Conservation (phyloP, 2,329 filamentous ascomycete genomes). For the Penicillium sp. region DNA sequence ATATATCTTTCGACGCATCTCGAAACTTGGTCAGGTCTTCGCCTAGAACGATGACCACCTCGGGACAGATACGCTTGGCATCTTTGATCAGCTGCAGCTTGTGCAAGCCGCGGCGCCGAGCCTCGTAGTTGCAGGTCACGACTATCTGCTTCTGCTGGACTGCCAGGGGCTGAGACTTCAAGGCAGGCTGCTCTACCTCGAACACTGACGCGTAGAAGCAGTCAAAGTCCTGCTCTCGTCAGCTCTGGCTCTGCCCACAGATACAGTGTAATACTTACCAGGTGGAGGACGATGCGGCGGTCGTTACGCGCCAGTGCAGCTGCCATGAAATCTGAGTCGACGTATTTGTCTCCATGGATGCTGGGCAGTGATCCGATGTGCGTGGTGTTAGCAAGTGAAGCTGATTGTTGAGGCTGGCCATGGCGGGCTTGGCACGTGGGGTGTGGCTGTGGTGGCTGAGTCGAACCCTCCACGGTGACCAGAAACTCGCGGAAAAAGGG, state of each 20-base stretch:
- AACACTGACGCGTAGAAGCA: conserved; percentile 95
- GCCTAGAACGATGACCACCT: conserved; percentile 82
- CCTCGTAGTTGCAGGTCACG: conserved; percentile 93
- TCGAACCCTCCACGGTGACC: no score
- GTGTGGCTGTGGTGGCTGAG: no score
- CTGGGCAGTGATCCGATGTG: not conserved
- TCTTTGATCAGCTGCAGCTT: conserved; percentile 88
- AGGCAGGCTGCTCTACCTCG: conserved; percentile 75
- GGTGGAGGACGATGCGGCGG: conserved; percentile 76
- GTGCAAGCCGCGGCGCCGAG: conserved; percentile 65
- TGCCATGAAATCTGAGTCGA: conserved; percentile 21
- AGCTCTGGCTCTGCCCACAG: not conserved
- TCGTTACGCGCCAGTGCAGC: conserved; percentile 54
- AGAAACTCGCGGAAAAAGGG: not conserved
- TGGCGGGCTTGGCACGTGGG: not conserved
- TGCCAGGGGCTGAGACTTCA: conserved; percentile 76
- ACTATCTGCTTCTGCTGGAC: conserved; percentile 93
- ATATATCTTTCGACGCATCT: conserved; percentile 81
- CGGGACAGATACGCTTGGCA: conserved; percentile 78
- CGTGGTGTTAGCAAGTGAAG: not conserved
- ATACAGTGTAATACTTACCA: conserved; percentile 59
- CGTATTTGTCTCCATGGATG: conserved; percentile 11
- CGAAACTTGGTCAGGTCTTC: conserved; percentile 86
- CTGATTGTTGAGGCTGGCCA: not conserved
- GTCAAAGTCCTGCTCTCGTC: conserved; percentile 50